These are phyloP conservation scores for Scheffersomyces insectosa DNA, from an alignment of 1,139 yeast species.

Conservation along the genomic window DNA sequence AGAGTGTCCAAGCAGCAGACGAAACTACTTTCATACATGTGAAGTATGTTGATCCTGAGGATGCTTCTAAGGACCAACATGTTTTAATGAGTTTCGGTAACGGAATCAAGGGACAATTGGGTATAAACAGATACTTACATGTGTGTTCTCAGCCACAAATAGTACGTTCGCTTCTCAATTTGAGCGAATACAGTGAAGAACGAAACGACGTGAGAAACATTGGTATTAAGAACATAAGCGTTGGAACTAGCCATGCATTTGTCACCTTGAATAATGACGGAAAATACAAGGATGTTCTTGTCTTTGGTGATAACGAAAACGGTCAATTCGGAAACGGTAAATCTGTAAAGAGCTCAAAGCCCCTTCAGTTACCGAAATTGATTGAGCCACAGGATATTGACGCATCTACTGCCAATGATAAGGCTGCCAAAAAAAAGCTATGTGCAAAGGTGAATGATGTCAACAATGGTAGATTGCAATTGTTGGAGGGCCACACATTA, in stretches of 20 bases:
- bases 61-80: slow-evolving; percentile 16
- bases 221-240: slow-evolving; percentile 51
- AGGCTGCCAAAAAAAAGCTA: slow-evolving; percentile 18
- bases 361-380: slow-evolving; percentile 54
- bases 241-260: slow-evolving; percentile 68
- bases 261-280: slow-evolving; percentile 56
- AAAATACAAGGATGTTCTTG: slow-evolving; percentile 54
- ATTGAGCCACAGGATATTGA: slow-evolving; percentile 53
- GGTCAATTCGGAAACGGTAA: slow-evolving; percentile 90
- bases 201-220: slow-evolving; percentile 37
- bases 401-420: slow-evolving; percentile 4
- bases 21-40: slow-evolving; percentile 62
- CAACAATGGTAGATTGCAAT: slow-evolving; percentile 47
- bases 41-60: slow-evolving; percentile 20
- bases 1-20: slow-evolving; percentile 64
- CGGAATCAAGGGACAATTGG: slow-evolving; percentile 87
- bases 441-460: slow-evolving; percentile 32
- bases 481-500: slow-evolving; percentile 30
- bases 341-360: slow-evolving; percentile 57
- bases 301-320: slow-evolving; percentile 80
- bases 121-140: slow-evolving; percentile 73
- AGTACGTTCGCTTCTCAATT: slow-evolving; percentile 51
- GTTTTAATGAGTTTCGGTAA: slow-evolving; percentile 70
- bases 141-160: slow-evolving; percentile 68
- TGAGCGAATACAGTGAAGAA: slow-evolving; percentile 43